Evolutionary conservation across 257 asterid species (phyloP), one percentile per base, ranked within the genome.

Genomic region (Oldenlandia corymbosa): DNA sequence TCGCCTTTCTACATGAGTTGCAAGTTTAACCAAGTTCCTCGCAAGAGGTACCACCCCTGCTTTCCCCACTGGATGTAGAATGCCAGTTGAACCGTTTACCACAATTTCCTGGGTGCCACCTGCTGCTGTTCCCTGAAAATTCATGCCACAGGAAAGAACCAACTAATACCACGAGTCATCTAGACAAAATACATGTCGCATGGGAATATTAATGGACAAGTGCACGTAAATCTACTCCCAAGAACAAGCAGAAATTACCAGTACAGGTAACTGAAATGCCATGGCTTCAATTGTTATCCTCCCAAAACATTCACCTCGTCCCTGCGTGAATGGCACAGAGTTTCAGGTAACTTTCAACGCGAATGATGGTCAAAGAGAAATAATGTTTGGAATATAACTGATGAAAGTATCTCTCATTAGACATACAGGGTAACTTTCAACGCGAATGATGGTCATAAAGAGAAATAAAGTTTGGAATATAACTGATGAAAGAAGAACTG

Each of bases 201-300:
- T 30, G 18, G 13, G 54, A 34, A 36, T 31, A 39, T 27, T 10
- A 46, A 9, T 34, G 39, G 9, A 9, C 9, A 34, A 9, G 9
- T 3, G 39, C 4, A 34, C 4, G 39, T 3, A 34, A 34, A 34
- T 34, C 4, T 34, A 34, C 9, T 34, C 9, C 9, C 9, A 4
- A 3, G 9, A 34, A 34, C 39, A 34, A 34, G n/a, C 39, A 10
- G 41, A n/a, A n/a, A n/a, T n/a, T 79, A 93, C 99, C 95, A 93
- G 76, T 47, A 90, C 94, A 58, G 99, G 97, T 59, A 93, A 82
- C 86, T 90, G 88, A 79, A 93, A 93, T 20, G 97, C 99, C 99
- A 93, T 93, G 50, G 97, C 99, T 86, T 93, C 99, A 72, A 93
- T 93, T 39, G 99, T 93, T 66, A 90, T 93, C 88, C 99, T 84